Base-by-base conservation (phyloP, 345 rosid genomes). In the Pistacia vera region DNA sequence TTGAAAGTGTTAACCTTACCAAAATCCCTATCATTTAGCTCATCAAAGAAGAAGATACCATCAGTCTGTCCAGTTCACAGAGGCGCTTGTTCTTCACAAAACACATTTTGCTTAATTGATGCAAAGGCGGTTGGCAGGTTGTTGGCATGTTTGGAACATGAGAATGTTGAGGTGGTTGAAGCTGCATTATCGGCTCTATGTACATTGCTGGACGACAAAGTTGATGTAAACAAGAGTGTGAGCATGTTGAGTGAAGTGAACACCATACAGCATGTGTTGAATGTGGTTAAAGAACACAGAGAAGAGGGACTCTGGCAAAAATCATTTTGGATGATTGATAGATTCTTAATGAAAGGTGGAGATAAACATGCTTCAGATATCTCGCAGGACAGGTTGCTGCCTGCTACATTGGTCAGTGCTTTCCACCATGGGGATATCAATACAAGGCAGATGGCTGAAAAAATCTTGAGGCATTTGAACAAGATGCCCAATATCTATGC, bases 391-490 rank as follows among this genome's bases (percentile, higher is more conserved):
- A 90, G 87, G 81, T 57, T 79, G 79, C 73, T 93, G 78, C 90
- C 90, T 73, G 79, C 91, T 30, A 86, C 86, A 69, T 83, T 93
- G 86, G 84, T 93, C 70, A 83, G 86, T 77, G 90, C 96, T 57
- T 90, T 93, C 67, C 99, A 91, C 75, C 91, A 90, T 28, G 97
- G 97, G 30, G 90, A 90, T 74, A 87, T 86, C 54, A 77, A 82
- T 69, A 90, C 97, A 25, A 91, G 86, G 85, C 93, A 89, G 85
- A 88, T 89, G 79, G 99, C 99, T 46, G 97, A 93, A 82, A 90
- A 87, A 78, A 86, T 93, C 71, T 75, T 95, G 77, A 82, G 88
- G 82, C 90, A 85, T 81, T 77, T 95, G 81, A 92, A 95, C 74
- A 88, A 84, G 91, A 86, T 89, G 89, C 96, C 97, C 59, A 80